Evolutionary conservation across 2,329 filamentous ascomycete genomes (phyloP).

Genomic region (Grosmannia clavigera): DNA sequence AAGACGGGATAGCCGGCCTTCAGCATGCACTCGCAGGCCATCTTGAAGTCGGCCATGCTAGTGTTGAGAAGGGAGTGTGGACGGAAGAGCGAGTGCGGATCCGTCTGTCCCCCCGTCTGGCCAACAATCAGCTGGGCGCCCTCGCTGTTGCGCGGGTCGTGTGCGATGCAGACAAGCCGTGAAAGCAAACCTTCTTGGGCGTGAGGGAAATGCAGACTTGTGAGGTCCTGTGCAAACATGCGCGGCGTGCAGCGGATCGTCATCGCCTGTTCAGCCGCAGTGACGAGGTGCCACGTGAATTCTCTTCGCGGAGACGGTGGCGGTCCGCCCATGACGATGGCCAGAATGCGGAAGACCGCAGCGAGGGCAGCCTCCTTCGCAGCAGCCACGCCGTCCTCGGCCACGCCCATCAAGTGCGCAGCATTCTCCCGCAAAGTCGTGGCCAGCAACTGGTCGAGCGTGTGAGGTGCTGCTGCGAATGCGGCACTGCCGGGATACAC

Average conservation of each 20-base stretch:
- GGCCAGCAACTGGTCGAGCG: background rate
- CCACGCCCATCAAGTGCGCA: background rate
- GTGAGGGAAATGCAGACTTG: background rate
- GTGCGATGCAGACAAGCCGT: background rate
- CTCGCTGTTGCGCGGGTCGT: background rate
- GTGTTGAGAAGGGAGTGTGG: background rate
- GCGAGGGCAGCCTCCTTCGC: background rate
- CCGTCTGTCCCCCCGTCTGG: background rate
- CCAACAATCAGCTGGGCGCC: background rate
- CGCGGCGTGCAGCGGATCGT: background rate
- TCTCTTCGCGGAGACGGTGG: background rate
- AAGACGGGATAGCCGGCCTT: background rate
- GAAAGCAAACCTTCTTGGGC: background rate
- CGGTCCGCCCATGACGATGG: background rate
- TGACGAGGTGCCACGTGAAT: background rate
- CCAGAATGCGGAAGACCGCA: background rate
- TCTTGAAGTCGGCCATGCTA: background rate
- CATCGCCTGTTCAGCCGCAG: background rate
- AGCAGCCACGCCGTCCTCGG: background rate
- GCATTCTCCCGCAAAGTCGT: background rate
- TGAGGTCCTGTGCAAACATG: background rate
- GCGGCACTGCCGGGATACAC: background rate
- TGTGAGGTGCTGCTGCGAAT: background rate
- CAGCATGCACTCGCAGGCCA: slow-evolving; percentile 1
- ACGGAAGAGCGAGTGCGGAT: background rate